Base-by-base conservation (phyloP, 83 land plant genomes). In the Larix sibirica region DNA sequence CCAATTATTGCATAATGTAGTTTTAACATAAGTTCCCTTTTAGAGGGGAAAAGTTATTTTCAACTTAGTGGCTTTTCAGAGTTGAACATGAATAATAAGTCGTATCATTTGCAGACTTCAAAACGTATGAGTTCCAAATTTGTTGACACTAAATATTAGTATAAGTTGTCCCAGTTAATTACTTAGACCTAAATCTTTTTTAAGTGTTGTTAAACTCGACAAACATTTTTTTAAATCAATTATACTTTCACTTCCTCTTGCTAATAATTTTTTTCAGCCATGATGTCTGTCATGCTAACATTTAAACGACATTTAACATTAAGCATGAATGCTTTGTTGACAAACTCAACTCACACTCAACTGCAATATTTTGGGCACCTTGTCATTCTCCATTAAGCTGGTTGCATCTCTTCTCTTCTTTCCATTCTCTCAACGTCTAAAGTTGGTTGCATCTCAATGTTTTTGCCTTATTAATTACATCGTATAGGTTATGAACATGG, bases 1-100 rank as follows among this genome's bases (percentile, higher is more conserved):
- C 76, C 76, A 71, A n/a, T 40, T 36, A 71, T 71, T 40, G 50
- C n/a, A 70, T 42, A 18, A 42, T 42, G 50, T 71, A 71, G 54
- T 71, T 42, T n/a, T 71, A 24, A 24, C 76, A 71, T 71, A n/a
- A 44, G 26, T 71, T 42, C 42, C 24, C 42, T 0, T 16, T 71
- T 6, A 6, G 10, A 7, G 20, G 42, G 8, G 54, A 3, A 71
- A 18, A 21, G 54, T n/a, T 42, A n/a, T n/a, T 71, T 70, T 40
- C 47, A 69, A 69, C 33, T 18, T 31, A 36, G 42, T 70, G 36
- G n/a, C 50, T 65, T 65, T 65, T 65, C 28, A 69, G 44, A 28
- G 17, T 69, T 16, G 74, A 38, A 18, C 18, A 14, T 36, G 44
- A 38, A 17, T 6, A 42, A 42, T 42, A 42, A 42, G 47, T 42